Base-by-base conservation (phyloP, 2,329 filamentous ascomycete species). In the Metarhizium humberi region DNA sequence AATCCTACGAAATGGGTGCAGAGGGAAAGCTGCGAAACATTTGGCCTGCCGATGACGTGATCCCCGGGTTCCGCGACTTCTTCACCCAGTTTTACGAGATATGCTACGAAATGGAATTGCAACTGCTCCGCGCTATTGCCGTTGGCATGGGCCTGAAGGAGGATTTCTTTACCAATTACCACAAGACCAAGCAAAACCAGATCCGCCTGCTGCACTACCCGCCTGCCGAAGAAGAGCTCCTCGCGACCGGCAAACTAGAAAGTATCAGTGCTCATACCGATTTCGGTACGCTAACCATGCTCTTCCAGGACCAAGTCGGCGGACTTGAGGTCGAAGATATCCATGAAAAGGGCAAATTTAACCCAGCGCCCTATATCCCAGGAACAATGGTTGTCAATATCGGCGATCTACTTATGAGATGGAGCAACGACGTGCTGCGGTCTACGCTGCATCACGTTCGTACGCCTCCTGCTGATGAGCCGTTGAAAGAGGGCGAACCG, bases 91-190 rank as follows among this genome's bases (percentile, higher is more conserved):
- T 95, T 69, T 86, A 86, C 61, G 76, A 78, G 25, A 76, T 76
- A 53, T 92, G 88, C 70, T 88, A 90, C 67, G 66, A 73, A 14
- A 70, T 94, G 55, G 87, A 95, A 69, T 73, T 80, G 48, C 75
- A 88, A 59, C 78, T 92, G 34, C 90, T 92, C 85, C 78, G 85
- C 3, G 87, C 87, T 29, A 87, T 92, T 57, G 88, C 87, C 0
- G 71, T 90, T 11, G 88, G 86, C 0, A 81, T 92, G 80, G 84
- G 79, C 1, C 73, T 91, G 6, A 77, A 83, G 0, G 78, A 83
- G 61, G 64, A 65, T 13, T 92, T 84, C 75, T 95, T 95, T 62
- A 87, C 94, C 64, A 65, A 69, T 16, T 67, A 77, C 52, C 81
- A 85, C 64, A 74, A 72, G 29, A 75, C 76, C 0, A 71, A 77